A percentile compares a stretch with the other conserved stretches of the same genome.
phyloP scores from a whole-genome alignment of 148 eudicot genomes.

The Camellia lanceoleosa region DNA sequence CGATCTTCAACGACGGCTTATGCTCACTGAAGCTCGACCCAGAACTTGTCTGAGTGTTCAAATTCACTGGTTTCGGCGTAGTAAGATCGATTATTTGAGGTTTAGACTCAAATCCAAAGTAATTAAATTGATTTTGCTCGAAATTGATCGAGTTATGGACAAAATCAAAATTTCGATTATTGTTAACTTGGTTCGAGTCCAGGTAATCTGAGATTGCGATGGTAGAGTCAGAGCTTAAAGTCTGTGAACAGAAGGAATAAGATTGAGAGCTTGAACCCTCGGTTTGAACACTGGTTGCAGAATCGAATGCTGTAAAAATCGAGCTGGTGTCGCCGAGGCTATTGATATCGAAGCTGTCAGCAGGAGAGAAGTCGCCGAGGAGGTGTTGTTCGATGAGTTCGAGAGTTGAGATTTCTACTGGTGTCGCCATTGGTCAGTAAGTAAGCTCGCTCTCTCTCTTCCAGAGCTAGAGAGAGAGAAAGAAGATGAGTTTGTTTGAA shows the following conservation, averaged over 20 bases:
- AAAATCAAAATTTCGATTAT: conserved; percentile 4
- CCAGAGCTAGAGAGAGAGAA: not conserved
- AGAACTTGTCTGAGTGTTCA: not conserved
- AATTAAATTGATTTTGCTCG: not conserved
- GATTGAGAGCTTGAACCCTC: not conserved
- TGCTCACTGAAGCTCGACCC: not conserved
- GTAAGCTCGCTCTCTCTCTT: not conserved
- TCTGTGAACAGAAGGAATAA: not conserved
- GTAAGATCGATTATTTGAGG: not conserved
- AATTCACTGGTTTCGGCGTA: conserved; percentile 3
- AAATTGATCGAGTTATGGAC: conserved; percentile 3
- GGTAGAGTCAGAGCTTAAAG: conserved; percentile 7
- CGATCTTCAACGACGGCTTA: not conserved
- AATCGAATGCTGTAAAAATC: not conserved
- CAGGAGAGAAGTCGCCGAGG: conserved; percentile 38
- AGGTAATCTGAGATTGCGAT: conserved; percentile 1
- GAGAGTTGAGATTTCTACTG: conserved; percentile 24
- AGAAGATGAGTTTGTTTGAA: not conserved
- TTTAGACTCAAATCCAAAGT: not conserved
- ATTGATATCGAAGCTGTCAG: conserved; percentile 5
- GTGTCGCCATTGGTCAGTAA: conserved; percentile 23
- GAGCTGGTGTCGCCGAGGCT: not conserved
- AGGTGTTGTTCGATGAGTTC: conserved; percentile 42
- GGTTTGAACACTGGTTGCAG: not conserved
- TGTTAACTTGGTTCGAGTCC: conserved; percentile 5